A percentile compares a stretch with the other conserved stretches of the same genome.
phyloP scores from a whole-genome alignment of 148 eudicot genomes.

The Chenopodium quinoa region DNA sequence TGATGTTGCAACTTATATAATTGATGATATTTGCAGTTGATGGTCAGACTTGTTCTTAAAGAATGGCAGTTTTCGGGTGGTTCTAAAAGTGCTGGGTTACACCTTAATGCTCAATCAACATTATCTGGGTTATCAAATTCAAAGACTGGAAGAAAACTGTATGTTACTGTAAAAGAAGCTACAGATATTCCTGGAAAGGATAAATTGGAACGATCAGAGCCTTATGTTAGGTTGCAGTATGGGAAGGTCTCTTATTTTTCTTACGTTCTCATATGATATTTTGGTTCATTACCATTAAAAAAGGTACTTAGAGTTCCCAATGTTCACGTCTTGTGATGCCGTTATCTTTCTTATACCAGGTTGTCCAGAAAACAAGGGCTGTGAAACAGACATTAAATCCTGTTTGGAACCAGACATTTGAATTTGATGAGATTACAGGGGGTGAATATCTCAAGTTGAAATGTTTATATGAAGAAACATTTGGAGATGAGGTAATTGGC shows the following conservation, averaged over 20 bases:
- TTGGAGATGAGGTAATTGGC: slow-evolving; percentile 85
- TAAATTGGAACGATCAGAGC: slow-evolving; percentile 58
- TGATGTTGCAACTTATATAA: slow-evolving; percentile 12
- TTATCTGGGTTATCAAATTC: slow-evolving; percentile 47
- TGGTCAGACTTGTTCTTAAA: slow-evolving; percentile 67
- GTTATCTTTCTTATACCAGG: slow-evolving; percentile 38
- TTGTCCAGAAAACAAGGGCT: slow-evolving; percentile 53
- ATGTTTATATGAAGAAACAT: slow-evolving; percentile 72
- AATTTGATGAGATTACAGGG: slow-evolving; percentile 87
- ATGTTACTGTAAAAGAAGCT: slow-evolving; percentile 70
- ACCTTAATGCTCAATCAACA: slow-evolving; percentile 47
- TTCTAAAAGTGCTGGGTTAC: slow-evolving; percentile 47
- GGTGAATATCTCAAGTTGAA: slow-evolving; percentile 87
- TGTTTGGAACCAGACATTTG: slow-evolving; percentile 84
- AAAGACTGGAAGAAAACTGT: slow-evolving; percentile 80
- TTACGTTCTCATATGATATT: slow-evolving; percentile 1
- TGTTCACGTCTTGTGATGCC: not conserved
- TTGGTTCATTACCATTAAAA: not conserved
- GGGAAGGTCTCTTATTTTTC: slow-evolving; percentile 63
- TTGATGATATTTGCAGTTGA: slow-evolving; percentile 52
- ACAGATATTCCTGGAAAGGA: slow-evolving; percentile 73
- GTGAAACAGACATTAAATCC: slow-evolving; percentile 50
- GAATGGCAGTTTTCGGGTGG: slow-evolving; percentile 98
- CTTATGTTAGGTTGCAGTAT: slow-evolving; percentile 85
- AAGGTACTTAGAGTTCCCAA: not conserved